A percentile compares a stretch with the other conserved stretches of the same genome.
Evolutionary conservation across 129 eudicot species (phyloP).

Genomic region (Flaveria bidentis): DNA sequence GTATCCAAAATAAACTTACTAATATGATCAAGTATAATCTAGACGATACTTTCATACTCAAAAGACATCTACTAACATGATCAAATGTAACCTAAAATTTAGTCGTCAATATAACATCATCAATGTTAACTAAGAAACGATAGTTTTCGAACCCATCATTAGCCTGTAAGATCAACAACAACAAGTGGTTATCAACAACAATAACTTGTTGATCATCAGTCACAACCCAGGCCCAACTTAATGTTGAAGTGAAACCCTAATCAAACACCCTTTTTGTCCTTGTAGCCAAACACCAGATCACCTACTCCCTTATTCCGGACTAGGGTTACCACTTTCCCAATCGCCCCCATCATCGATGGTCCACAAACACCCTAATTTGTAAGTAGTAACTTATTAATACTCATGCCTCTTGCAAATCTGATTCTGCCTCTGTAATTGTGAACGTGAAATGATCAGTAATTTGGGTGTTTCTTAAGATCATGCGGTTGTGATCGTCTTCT

Average conservation of each 20-base stretch:
- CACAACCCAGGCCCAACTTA: constrained; percentile 21
- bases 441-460: neutral
- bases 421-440: neutral
- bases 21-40: too few species aligned
- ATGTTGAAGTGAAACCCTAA: constrained; percentile 17
- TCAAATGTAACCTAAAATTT: too few species aligned
- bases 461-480: neutral
- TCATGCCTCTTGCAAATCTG: neutral
- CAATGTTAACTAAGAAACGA: too few species aligned
- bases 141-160: too few species aligned
- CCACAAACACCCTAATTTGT: constrained; percentile 31
- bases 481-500: too few species aligned
- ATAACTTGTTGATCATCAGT: too few species aligned
- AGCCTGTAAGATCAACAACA: too few species aligned
- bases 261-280: neutral
- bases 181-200: too few species aligned
- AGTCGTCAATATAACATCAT: too few species aligned
- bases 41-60: too few species aligned
- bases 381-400: constrained; percentile 19
- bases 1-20: too few species aligned
- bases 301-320: constrained; percentile 39
- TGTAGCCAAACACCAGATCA: constrained; percentile 39
- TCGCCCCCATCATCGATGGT: constrained; percentile 35
- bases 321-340: constrained; percentile 45
- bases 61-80: too few species aligned